Evolutionary conservation across 352 stramenopile genomes (phyloP).

Genomic region (Globisporangium camurandrum): DNA sequence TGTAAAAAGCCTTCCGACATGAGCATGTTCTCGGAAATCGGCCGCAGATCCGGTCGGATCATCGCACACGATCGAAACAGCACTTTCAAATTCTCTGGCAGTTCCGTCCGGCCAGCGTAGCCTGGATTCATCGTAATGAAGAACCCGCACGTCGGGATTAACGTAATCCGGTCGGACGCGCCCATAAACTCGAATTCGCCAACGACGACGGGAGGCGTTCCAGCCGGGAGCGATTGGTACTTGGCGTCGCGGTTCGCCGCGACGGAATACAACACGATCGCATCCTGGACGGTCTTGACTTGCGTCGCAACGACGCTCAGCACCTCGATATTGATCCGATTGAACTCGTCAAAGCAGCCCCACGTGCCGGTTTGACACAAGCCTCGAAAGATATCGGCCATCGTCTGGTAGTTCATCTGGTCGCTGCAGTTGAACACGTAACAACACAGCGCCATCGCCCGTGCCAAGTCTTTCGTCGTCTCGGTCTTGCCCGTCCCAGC

Average conservation of each 20-base stretch:
- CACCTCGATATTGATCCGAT: slow-evolving; percentile 86
- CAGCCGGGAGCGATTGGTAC: slow-evolving; percentile 90
- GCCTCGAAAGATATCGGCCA: slow-evolving; percentile 84
- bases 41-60: slow-evolving; percentile 93
- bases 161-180: slow-evolving; percentile 71
- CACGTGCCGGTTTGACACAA: slow-evolving; percentile 81
- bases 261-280: slow-evolving; percentile 84
- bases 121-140: slow-evolving; percentile 96
- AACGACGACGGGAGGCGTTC: slow-evolving; percentile 88
- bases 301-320: slow-evolving; percentile 81
- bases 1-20: slow-evolving; percentile 88
- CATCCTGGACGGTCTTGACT: slow-evolving; percentile 82
- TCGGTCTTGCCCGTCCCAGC: slow-evolving; percentile 90
- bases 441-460: slow-evolving; percentile 79
- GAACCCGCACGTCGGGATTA: slow-evolving; percentile 87
- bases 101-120: slow-evolving; percentile 83
- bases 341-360: slow-evolving; percentile 88
- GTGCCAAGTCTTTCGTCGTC: slow-evolving; percentile 81
- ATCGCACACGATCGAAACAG: slow-evolving; percentile 90
- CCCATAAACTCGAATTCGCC: slow-evolving; percentile 88
- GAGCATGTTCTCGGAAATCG: slow-evolving; percentile 87
- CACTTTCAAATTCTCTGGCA: slow-evolving; percentile 89
- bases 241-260: slow-evolving; percentile 92
- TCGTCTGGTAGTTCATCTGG: slow-evolving; percentile 88
- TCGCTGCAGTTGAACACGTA: slow-evolving; percentile 89